Evolutionary conservation across 75 land plant species (phyloP), one percentile per base, ranked within the genome.

Genomic region (Pinus tabuliformis): DNA sequence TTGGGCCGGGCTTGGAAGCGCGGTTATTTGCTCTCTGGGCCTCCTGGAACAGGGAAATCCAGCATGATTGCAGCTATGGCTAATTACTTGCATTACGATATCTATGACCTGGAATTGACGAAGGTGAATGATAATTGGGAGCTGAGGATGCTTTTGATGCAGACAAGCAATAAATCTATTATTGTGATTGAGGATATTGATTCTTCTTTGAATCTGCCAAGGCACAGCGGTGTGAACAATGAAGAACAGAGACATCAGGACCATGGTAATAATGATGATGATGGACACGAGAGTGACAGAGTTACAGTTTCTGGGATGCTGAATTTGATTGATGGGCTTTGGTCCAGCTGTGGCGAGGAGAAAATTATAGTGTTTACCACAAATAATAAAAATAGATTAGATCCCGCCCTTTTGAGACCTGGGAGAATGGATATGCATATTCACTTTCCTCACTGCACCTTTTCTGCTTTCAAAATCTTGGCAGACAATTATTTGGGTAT

Each of bases 371-470:
- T 33, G 33, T 33, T 33, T 33, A 33, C 33, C 1, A 33, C 33
- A 33, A 33, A 33, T 33, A 33, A 33, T 33, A 33, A 33, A 33
- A 33, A 33, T 54, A 73, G 24, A 59, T 52, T 90, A 57, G 91
- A 91, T 58, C 77, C 84, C 39, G 82, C 86, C 59, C 73, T 91
- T 24, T 60, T 93, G 52, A 79, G 95, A 63, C 84, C 95, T 5
- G 95, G 95, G 8, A 66, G 95, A 62, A 76, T 93, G 75, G 95
- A 93, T 37, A 79, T 85, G 61, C 91, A 91, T 73, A 73, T 93
- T 59, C 63, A 89, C 26, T 73, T 86, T 30, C 81, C 88, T 4
- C 78, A 78, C 78, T 95, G 96, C 77, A 77, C 81, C 3, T 92
- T 87, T 58, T 86, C 84, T 75, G 62, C 87, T 59, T 83, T 95